Evolutionary conservation across 345 rosid genomes (phyloP).

Genomic region (Euphorbia lathyris): DNA sequence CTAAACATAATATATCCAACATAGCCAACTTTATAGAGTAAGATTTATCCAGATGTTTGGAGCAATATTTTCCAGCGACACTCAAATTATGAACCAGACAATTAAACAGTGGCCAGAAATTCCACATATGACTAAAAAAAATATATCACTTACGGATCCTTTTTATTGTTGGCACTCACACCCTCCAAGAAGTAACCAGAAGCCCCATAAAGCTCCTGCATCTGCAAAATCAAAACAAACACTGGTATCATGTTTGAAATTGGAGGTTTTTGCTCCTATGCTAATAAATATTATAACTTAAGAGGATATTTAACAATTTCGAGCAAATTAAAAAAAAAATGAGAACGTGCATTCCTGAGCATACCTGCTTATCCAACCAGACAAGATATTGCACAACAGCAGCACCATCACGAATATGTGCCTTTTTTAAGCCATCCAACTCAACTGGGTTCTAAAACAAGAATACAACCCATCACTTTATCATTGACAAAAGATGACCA

Average conservation of each 20-base stretch:
- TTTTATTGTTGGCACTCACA: constrained; percentile 41
- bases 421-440: constrained; percentile 77
- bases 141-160: constrained; percentile 45
- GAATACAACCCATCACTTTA: background rate
- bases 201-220: constrained; percentile 92
- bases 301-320: background rate
- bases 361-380: constrained; percentile 89
- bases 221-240: constrained; percentile 42
- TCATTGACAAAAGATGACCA: background rate
- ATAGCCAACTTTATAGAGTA: background rate
- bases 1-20: constrained; percentile 5
- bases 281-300: background rate
- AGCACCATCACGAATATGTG: constrained; percentile 96
- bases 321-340: background rate
- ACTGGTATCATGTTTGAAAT: constrained; percentile 13
- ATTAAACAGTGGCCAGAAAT: constrained; percentile 1
- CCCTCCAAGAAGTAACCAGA: constrained; percentile 83
- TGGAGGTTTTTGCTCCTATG: constrained; percentile 1
- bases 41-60: background rate
- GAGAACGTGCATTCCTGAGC: constrained; percentile 1
- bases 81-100: background rate
- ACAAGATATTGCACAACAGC: constrained; percentile 93
- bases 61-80: background rate
- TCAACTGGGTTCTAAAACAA: constrained; percentile 72
- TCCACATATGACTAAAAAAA: background rate